phyloP scores from a whole-genome alignment of 768 basidiomycete genomes.

The Phylloporus sp. region DNA sequence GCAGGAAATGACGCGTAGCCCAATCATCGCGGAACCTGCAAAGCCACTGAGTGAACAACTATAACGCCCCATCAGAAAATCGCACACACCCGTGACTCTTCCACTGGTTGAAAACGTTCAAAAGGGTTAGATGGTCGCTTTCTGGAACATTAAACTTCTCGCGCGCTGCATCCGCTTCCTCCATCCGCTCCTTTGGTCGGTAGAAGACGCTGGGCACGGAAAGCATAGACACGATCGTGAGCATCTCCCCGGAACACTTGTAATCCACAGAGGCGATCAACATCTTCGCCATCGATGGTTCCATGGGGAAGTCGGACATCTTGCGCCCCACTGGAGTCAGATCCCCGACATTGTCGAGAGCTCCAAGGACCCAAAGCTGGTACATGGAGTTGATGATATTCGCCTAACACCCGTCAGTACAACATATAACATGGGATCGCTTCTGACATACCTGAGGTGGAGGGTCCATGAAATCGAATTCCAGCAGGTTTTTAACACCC shows the following conservation, averaged over 20 bases:
- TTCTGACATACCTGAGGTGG: constrained; percentile 75
- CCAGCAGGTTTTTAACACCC: constrained; percentile 93
- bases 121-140: constrained; percentile 90
- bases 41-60: constrained; percentile 4
- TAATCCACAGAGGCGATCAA: constrained; percentile 87
- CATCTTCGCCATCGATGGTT: constrained; percentile 99
- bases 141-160: constrained; percentile 99
- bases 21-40: constrained; percentile 87
- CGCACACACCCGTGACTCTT: constrained; percentile 80
- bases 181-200: constrained; percentile 93
- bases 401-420: constrained; percentile 44
- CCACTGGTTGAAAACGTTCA: constrained; percentile 99
- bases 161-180: constrained; percentile 94
- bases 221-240: constrained; percentile 98
- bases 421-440: background rate
- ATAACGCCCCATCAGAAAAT: background rate
- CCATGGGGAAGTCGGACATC: constrained; percentile 99
- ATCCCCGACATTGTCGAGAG: constrained; percentile 96
- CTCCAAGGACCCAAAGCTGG: constrained; percentile 98
- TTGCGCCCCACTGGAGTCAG: constrained; percentile 87
- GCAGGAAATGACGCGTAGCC: constrained; percentile 92
- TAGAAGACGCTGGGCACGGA: constrained; percentile 98
- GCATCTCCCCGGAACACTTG: constrained; percentile 90
- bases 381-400: constrained; percentile 99
- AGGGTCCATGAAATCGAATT: constrained; percentile 99